Percentiles rank a stretch among this genome's conserved stretches.
Evolutionary conservation across 2,329 filamentous ascomycete species (phyloP).

Genomic region (Acrodontium crateriforme): DNA sequence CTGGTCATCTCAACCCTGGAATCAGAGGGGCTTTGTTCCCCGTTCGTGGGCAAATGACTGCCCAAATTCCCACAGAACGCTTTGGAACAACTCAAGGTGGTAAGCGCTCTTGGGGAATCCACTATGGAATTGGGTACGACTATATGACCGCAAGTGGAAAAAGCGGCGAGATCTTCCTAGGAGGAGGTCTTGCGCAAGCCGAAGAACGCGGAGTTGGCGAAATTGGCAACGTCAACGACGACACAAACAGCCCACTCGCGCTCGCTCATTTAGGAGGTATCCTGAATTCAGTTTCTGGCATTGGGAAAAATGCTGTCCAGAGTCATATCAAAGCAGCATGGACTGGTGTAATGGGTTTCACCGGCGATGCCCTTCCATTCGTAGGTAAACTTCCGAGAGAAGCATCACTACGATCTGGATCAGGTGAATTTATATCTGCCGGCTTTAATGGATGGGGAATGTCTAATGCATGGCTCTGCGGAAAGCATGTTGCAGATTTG

Average conservation of each 20-base stretch:
- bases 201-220: slow-evolving; percentile 3
- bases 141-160: slow-evolving; percentile 6
- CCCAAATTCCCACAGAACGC: slow-evolving; percentile 3
- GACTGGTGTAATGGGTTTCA: slow-evolving; percentile 10
- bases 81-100: slow-evolving; percentile 2
- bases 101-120: slow-evolving; percentile 5
- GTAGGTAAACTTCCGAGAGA: slow-evolving; percentile 5
- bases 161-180: slow-evolving; percentile 6
- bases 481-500: slow-evolving; percentile 5
- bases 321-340: slow-evolving; percentile 5
- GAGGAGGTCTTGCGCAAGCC: slow-evolving; percentile 6
- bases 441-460: slow-evolving; percentile 10
- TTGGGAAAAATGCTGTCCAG: slow-evolving; percentile 1
- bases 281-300: slow-evolving; percentile 2
- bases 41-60: slow-evolving; percentile 10
- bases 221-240: slow-evolving; percentile 4
- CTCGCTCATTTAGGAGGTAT: slow-evolving; percentile 4
- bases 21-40: slow-evolving; percentile 7
- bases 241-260: slow-evolving; percentile 2
- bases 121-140: slow-evolving; percentile 6
- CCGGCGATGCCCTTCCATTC: slow-evolving; percentile 4
- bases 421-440: slow-evolving; percentile 6
- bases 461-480: slow-evolving; percentile 7
- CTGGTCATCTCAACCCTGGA: slow-evolving; percentile 7
- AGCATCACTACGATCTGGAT: slow-evolving; percentile 1